phyloP scores from a whole-genome alignment of 768 basidiomycete genomes.

The Suillus spraguei region DNA sequence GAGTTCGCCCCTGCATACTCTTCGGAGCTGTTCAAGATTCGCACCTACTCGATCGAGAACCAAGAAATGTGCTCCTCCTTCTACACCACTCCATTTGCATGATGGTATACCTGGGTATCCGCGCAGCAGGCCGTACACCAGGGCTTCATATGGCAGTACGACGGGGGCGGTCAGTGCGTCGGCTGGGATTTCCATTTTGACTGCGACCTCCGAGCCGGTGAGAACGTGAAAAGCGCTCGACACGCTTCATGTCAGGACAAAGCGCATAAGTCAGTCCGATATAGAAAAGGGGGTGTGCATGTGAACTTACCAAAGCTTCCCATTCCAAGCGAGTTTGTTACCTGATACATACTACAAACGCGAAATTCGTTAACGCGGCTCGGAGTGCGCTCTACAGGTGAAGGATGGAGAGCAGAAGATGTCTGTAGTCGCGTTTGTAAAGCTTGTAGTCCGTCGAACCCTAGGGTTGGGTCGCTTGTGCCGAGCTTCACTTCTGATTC shows the following conservation, averaged over 20 bases:
- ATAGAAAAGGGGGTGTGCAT: neutral
- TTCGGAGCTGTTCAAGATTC: constrained; percentile 15
- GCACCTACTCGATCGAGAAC: constrained; percentile 27
- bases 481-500: constrained; percentile 2
- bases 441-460: neutral
- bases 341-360: constrained; percentile 4
- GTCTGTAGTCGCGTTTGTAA: neutral
- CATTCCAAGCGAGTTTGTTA: neutral
- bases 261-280: neutral
- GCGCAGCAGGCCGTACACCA: constrained; percentile 21
- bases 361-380: neutral
- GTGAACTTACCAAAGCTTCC: constrained; percentile 11
- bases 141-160: constrained; percentile 16
- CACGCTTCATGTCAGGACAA: constrained; percentile 13
- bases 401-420: neutral
- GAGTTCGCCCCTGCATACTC: constrained; percentile 22
- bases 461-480: constrained; percentile 5
- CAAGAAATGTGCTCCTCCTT: constrained; percentile 16
- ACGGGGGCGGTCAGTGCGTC: neutral
- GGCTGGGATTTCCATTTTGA: constrained; percentile 15
- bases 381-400: neutral
- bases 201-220: constrained; percentile 18
- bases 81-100: constrained; percentile 17
- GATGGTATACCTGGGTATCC: constrained; percentile 16
- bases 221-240: constrained; percentile 15